Evolutionary conservation across 1,139 yeast species (phyloP), one percentile per base, ranked within the genome.

Genomic region (Scheffersomyces titani): DNA sequence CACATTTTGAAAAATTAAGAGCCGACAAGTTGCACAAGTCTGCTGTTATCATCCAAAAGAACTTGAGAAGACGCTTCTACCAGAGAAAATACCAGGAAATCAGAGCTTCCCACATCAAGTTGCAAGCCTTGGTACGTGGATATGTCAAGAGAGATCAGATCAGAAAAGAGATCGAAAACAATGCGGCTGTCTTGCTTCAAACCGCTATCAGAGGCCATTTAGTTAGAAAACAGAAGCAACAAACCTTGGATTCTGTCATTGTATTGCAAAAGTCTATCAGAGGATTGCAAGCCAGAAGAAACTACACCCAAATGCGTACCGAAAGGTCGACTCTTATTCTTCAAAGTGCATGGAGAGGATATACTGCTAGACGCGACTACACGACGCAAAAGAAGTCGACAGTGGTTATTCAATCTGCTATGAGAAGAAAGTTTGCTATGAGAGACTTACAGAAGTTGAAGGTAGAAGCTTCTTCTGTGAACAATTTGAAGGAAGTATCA

Each of bases 401-500:
- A 54, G 82, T 90, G 52, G 78, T 85, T 61, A 85, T 91, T 48
- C 99, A 94, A 73, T 85, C 94, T 52, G 82, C 87, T 63, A 79
- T 89, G 62, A 86, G 99, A 78, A 86, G 96, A 66, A 86, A 84
- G 62, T 77, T 82, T 61, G 99, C 99, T 45, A 79, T 79, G 63
- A 78, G 78, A 55, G 88, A 88, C 70, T 84, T 91, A 65, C 77
- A 79, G 60, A 75, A 80, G 59, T 79, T 92, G 70, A 89, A 86
- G 70, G 83, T 81, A 36, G 98, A 94, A 63, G 97, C 98, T 48
- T 92, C 92, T 71, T 91, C 97, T 21, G 97, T 92, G 52, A 89
- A 88, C 70, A 96, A 89, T 69, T 83, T 91, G 78, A 87, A 91
- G 73, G 97, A 94, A 71, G 97, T 92, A 48, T 92, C 96, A 66